Base-by-base conservation (phyloP, 2,329 filamentous ascomycete species). In the Claviceps humidiphila region DNA sequence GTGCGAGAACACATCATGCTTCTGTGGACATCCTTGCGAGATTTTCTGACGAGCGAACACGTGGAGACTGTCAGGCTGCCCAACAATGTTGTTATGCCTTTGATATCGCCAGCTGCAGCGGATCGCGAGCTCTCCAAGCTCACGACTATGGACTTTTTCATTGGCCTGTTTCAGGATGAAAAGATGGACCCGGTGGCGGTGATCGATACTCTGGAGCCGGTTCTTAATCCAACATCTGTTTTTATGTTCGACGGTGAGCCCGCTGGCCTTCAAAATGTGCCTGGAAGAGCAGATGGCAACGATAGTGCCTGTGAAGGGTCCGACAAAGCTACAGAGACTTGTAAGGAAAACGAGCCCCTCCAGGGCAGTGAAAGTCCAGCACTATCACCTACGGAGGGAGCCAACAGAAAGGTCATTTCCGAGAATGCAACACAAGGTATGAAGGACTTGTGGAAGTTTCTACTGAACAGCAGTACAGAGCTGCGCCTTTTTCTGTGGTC, bases 71-170 rank as follows among this genome's bases (percentile, higher is more conserved):
- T 87, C 13, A 71, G 75, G 38, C 72, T 97, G 0, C 79, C 84
- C 4, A 97, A 98, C 65, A 97, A 95, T 62, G 78, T 81, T 1
- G 78, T 90, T 20, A 95, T 98, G 83, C 81, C 89, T 0, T 87
- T 93, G 56, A 78, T 98, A 49, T 96, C 91, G 0, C 70, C 81
- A 2, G 76, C 78, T n/a, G 87, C 89, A 0, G 84, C 93, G 7
- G 90, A 97, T 56, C 83, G 89, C 51, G 91, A 98, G 64, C 85
- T 96, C 26, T 91, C 88, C 13, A 89, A 90, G 60, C 76, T 97
- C 38, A 95, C 88, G 14, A 97, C 91, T 0, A 93, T 95, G 80
- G 91, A 96, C 63, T 97, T 97, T 66, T 97, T 98, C 67, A 76
- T 89, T 49, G 87, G 84, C 40, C 79, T 98, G 0, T 97, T 97